Percentiles rank a stretch among this genome's conserved stretches.
Evolutionary conservation across 257 asterid species (phyloP).

Genomic region (Apocynum venetum): DNA sequence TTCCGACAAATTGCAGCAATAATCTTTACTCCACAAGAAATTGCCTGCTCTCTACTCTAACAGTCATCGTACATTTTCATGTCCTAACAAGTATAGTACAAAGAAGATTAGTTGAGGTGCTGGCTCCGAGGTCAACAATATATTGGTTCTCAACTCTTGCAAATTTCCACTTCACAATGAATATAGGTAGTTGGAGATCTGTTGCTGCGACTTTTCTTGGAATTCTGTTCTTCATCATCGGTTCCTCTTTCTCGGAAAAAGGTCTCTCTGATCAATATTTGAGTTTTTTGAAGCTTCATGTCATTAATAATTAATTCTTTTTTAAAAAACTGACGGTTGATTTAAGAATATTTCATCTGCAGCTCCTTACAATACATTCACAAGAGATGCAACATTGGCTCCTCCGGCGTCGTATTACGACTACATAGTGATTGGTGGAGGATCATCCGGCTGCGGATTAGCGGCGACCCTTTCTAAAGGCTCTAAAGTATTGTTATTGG

Average conservation of each 20-base stretch:
- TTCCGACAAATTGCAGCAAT: neutral
- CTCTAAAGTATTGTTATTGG: conserved; percentile 55
- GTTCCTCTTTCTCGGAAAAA: conserved; percentile 46
- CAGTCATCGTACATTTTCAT: neutral
- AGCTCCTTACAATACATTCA: conserved; percentile 67
- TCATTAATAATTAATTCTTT: no score
- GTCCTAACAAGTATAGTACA: neutral
- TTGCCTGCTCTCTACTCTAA: neutral
- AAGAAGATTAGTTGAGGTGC: conserved; percentile 20
- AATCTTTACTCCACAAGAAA: conserved; percentile 12
- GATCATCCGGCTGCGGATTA: conserved; percentile 75
- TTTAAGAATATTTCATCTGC: neutral
- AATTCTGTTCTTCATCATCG: conserved; percentile 24
- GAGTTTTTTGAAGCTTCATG: no score
- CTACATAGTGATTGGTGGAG: conserved; percentile 77
- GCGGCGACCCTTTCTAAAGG: conserved; percentile 72
- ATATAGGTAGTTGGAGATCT: conserved; percentile 4
- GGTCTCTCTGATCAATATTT: conserved; percentile 23
- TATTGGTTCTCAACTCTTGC: neutral
- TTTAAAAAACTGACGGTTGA: neutral
- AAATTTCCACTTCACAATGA: neutral
- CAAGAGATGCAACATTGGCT: conserved; percentile 52
- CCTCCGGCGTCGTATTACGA: conserved; percentile 42
- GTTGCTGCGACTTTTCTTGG: conserved; percentile 12
- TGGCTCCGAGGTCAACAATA: neutral